These are phyloP conservation scores for Hondaea fermentalgiana DNA, from an alignment of 108 stramenopile species.

Conservation along the genomic window DNA sequence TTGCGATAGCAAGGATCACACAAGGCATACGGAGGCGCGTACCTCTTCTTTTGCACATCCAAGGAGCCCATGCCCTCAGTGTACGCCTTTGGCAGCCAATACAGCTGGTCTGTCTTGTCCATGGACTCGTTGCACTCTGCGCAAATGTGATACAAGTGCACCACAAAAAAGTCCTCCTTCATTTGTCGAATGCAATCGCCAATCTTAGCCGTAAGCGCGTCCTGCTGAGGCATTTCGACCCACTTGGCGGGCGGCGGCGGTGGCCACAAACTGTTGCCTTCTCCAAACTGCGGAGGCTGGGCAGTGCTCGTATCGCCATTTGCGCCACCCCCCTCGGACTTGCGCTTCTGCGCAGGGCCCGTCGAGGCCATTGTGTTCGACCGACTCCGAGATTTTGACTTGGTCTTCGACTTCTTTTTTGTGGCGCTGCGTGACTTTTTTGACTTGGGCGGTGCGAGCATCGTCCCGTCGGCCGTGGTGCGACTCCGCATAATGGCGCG, in stretches of 20 bases:
- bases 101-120: not conserved
- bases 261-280: not conserved
- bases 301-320: too few relatives aligned
- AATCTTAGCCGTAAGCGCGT: slow-evolving; percentile 62
- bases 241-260: not conserved
- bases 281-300: not conserved
- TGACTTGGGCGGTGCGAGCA: slow-evolving; percentile 7
- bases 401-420: slow-evolving; percentile 53
- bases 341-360: not conserved
- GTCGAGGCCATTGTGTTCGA: slow-evolving; percentile 13
- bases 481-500: not conserved
- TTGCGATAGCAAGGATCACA: not conserved
- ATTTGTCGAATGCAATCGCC: slow-evolving; percentile 57
- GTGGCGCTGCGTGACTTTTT: slow-evolving; percentile 32
- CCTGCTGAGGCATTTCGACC: slow-evolving; percentile 22
- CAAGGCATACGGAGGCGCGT: not conserved
- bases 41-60: not conserved
- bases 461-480: not conserved
- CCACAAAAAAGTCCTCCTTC: slow-evolving; percentile 71
- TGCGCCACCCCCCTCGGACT: not conserved
- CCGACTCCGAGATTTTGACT: slow-evolving; percentile 27
- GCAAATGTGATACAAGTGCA: slow-evolving; percentile 42
- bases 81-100: not conserved
- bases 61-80: not conserved
- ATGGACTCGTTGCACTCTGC: not conserved